A percentile compares a stretch with the other conserved stretches of the same genome.
Evolutionary conservation across 2,329 filamentous ascomycete genomes (phyloP).

Genomic region (Cladosporium sphaerospermum): DNA sequence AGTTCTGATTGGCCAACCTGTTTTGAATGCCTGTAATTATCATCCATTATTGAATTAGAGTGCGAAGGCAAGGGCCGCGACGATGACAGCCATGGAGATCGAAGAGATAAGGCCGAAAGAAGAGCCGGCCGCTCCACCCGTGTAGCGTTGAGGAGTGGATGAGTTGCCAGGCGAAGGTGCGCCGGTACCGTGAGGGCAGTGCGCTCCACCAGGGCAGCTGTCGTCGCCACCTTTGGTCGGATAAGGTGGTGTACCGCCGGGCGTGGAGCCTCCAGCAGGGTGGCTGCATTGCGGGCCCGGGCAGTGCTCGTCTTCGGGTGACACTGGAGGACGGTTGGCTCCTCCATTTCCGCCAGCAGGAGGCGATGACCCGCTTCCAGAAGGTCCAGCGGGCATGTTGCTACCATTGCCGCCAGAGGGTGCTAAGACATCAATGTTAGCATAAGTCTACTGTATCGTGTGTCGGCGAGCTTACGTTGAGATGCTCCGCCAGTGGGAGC

Average conservation of each 20-base stretch:
- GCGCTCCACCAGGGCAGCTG: conserved; percentile 7
- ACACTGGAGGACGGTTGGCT: conserved; percentile 6
- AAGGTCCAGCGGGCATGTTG: conserved; percentile 14
- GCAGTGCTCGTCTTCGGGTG: conserved; percentile 15
- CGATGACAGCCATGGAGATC: conserved; percentile 6
- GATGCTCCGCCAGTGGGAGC: conserved; percentile 8
- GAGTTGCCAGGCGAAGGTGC: conserved; percentile 11
- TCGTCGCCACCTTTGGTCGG: background rate
- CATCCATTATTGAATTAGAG: conserved; percentile 14
- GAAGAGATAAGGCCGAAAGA: conserved; percentile 12
- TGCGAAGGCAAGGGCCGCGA: conserved; percentile 20
- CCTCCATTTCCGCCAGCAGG: conserved; percentile 2
- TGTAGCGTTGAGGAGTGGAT: conserved; percentile 14
- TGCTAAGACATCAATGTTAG: background rate
- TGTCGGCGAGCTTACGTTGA: background rate
- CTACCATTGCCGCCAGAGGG: conserved; percentile 9
- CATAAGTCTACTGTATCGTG: conserved; percentile 3
- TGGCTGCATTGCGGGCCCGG: conserved; percentile 21
- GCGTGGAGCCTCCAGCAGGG: background rate
- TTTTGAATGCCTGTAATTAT: conserved; percentile 8
- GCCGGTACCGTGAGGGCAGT: conserved; percentile 17
- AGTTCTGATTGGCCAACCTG: background rate
- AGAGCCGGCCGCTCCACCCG: conserved; percentile 13
- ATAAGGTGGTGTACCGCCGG: conserved; percentile 5
- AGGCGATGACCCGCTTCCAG: conserved; percentile 1